Evolutionary conservation across 2,329 filamentous ascomycete species (phyloP).

Genomic region (Sarocladium oryzae): DNA sequence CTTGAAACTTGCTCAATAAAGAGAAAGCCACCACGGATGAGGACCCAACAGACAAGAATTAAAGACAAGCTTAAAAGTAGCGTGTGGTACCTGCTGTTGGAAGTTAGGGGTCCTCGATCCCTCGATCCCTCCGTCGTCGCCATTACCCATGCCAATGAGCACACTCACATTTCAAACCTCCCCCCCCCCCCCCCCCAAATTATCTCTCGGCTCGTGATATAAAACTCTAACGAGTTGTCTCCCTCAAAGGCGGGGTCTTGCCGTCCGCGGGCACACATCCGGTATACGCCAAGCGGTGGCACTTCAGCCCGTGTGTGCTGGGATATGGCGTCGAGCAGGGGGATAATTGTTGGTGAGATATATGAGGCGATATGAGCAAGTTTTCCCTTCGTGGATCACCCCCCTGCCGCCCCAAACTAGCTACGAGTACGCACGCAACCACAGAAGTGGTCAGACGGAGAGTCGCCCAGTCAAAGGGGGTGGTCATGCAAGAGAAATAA

Average conservation of each 20-base stretch:
- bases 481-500: no score
- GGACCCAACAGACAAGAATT: background rate
- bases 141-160: background rate
- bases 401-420: background rate
- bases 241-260: background rate
- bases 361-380: constrained; percentile 2
- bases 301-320: no score
- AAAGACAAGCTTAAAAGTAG: background rate
- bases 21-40: no score
- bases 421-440: background rate
- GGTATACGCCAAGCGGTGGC: background rate
- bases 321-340: no score
- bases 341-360: background rate
- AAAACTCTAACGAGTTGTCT: background rate
- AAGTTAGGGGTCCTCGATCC: background rate
- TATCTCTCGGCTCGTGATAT: no score
- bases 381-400: no score
- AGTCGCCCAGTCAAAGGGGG: no score
- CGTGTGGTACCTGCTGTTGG: background rate
- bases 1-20: constrained; percentile 1
- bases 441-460: background rate
- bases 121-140: background rate
- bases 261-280: background rate
- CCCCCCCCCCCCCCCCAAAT: no score
- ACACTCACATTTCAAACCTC: background rate